Percentiles rank a stretch among this genome's conserved stretches.
phyloP scores from a whole-genome alignment of 768 basidiomycete genomes.

The Lentinula sp. region DNA sequence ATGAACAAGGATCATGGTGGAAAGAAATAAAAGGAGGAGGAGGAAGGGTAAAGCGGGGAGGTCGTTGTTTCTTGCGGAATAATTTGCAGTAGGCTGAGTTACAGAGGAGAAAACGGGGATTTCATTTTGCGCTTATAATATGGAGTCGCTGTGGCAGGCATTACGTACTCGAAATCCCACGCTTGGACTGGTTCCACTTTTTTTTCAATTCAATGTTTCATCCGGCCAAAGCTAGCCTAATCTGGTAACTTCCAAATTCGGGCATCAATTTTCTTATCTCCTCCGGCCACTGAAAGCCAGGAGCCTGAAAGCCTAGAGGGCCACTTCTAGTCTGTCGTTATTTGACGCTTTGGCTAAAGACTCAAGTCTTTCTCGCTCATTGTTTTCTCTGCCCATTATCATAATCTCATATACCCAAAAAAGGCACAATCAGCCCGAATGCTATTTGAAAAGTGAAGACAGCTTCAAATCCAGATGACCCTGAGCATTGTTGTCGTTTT shows the following conservation, averaged over 20 bases:
- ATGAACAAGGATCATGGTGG: conserved; percentile 43
- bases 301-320: too few relatives aligned
- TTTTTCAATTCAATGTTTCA: neutral
- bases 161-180: neutral
- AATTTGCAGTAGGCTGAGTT: neutral
- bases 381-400: neutral
- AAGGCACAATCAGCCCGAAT: neutral
- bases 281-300: neutral
- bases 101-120: neutral
- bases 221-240: neutral
- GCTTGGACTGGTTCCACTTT: neutral
- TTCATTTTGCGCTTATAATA: neutral
- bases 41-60: conserved; percentile 11
- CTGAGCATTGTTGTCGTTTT: neutral
- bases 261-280: neutral
- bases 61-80: conserved; percentile 4
- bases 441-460: neutral
- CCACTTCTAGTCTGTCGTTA: too few relatives aligned
- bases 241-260: neutral
- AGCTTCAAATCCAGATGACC: neutral
- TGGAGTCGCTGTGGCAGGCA: neutral
- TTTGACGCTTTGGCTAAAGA: too few relatives aligned
- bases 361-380: neutral
- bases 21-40: conserved; percentile 6
- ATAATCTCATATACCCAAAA: neutral